Conservation (phyloP, 2,329 filamentous ascomycete species). For the Ceratocystis cacaofunesta region DNA sequence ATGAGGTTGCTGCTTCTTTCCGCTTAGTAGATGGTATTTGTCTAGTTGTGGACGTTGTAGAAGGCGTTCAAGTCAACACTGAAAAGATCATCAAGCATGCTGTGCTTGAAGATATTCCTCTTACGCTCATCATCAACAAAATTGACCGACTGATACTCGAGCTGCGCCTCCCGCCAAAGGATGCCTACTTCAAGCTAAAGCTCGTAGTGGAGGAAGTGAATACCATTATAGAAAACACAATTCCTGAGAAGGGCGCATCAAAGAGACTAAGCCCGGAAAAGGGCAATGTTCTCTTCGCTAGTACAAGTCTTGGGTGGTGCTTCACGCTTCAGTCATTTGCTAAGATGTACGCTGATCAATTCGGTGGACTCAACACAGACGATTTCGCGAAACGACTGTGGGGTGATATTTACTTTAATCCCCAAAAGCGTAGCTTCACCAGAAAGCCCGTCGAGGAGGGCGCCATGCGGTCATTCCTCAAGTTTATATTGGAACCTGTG, state of each 20-base stretch:
- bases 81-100: constrained; percentile 96
- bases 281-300: constrained; percentile 95
- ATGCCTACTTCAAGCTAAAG: constrained; percentile 98
- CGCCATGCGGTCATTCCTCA: constrained; percentile 75
- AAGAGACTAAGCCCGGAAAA: constrained; percentile 84
- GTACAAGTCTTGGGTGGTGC: constrained; percentile 87
- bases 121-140: constrained; percentile 91
- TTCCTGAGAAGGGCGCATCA: constrained; percentile 65
- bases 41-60: constrained; percentile 86
- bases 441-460: constrained; percentile 69
- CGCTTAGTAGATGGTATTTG: constrained; percentile 84
- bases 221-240: constrained; percentile 76
- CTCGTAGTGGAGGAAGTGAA: constrained; percentile 98
- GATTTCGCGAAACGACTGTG: constrained; percentile 79
- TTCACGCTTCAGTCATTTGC: constrained; percentile 90
- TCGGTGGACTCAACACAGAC: constrained; percentile 61
- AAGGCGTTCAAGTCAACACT: constrained; percentile 97
- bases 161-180: constrained; percentile 80
- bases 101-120: constrained; percentile 71
- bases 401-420: constrained; percentile 96
- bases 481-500: constrained; percentile 89
- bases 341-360: constrained; percentile 87
- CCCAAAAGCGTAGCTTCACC: constrained; percentile 76
- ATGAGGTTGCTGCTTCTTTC: constrained; percentile 81
- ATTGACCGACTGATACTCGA: constrained; percentile 91